Evolutionary conservation across 2,329 filamentous ascomycete species (phyloP), one percentile per base, ranked within the genome.

Genomic region (Alternaria triticina): DNA sequence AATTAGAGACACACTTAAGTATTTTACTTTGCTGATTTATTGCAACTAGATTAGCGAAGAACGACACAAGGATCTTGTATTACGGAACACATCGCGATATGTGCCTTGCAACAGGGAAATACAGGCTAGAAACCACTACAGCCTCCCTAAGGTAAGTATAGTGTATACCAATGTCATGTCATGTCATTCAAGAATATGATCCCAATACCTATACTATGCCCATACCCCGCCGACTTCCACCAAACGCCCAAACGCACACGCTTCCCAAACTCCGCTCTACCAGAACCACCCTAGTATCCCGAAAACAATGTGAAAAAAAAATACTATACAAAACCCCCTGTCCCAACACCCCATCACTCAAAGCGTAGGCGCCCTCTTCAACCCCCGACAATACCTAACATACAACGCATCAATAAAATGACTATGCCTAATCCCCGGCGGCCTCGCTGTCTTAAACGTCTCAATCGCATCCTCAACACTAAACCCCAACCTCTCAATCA

Each of bases 381-480:
- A 73, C 6, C 85, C 85, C 58, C 82, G 79, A 59, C 82, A 88
- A 77, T 97, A 97, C 65, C 93, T 86, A 66, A 96, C 89, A 80
- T 90, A 93, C 36, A 98, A 80, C 64, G 90, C 89, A 75, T 97
- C 93, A 65, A 95, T 84, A 73, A 98, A 98, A 79, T 97, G 93
- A 17, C 89, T 90, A 79, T 98, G 95, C 57, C 91, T 89, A 73
- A 98, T 97, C 0, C 95, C 95, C 15, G 93, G 92, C 5, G 92
- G 88, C 57, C 94, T 84, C 59, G 88, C 87, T 68, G 82, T 81
- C 17, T 89, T 89, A 81, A 98, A 98, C 64, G 89, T 86, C 56
- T 92, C 88, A 64, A 98, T 89, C 1, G 95, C 95, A 58, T 91
- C 88, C 72, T 91, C 87, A 2, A 97, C 87, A 22, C 83, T 83